These are phyloP conservation scores for Elongisporangium undulatum DNA, from an alignment of 352 stramenopile genomes.

Conservation along the genomic window DNA sequence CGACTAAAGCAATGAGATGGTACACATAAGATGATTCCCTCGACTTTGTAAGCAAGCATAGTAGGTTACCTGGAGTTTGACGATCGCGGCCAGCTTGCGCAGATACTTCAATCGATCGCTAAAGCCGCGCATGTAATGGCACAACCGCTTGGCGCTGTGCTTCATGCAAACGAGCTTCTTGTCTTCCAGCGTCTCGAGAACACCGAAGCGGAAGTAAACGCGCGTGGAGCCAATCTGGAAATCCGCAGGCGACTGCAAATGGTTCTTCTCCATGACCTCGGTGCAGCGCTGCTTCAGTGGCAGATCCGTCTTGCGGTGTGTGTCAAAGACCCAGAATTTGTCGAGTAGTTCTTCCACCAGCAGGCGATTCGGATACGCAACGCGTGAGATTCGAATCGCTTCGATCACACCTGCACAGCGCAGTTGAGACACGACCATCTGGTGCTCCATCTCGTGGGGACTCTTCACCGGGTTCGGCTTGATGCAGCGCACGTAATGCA, in stretches of 20 bases:
- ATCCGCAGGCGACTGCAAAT: slow-evolving; percentile 59
- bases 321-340: slow-evolving; percentile 77
- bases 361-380: slow-evolving; percentile 97
- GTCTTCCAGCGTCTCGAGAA: slow-evolving; percentile 78
- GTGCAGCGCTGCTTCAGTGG: slow-evolving; percentile 41
- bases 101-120: slow-evolving; percentile 51
- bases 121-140: slow-evolving; percentile 75
- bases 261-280: slow-evolving; percentile 54
- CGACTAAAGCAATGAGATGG: slow-evolving; percentile 36
- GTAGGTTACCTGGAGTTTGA: slow-evolving; percentile 63
- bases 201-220: slow-evolving; percentile 80
- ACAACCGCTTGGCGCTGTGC: slow-evolving; percentile 50
- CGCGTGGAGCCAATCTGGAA: slow-evolving; percentile 74
- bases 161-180: slow-evolving; percentile 54
- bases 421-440: slow-evolving; percentile 94
- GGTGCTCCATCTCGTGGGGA: slow-evolving; percentile 77
- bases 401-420: slow-evolving; percentile 98
- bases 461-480: slow-evolving; percentile 98
- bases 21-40: background rate
- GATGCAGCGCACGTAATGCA: slow-evolving; percentile 99
- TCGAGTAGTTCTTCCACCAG: slow-evolving; percentile 79
- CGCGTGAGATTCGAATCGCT: slow-evolving; percentile 96
- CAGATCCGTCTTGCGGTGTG: slow-evolving; percentile 31
- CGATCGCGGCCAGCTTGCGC: slow-evolving; percentile 60
- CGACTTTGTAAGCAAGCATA: background rate